Base-by-base conservation (phyloP, 805 yeast species). In the Candida sphagnicola region DNA sequence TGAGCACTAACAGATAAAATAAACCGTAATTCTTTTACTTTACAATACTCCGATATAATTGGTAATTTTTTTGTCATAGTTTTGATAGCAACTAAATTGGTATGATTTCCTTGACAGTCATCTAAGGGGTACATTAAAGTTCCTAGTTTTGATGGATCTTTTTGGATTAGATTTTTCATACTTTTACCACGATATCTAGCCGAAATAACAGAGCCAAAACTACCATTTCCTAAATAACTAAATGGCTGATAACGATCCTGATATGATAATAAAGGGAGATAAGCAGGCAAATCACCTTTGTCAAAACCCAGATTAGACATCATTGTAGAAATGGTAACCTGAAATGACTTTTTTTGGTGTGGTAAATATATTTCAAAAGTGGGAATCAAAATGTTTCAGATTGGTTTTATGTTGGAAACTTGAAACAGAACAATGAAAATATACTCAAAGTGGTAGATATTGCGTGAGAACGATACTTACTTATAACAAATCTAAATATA, bases 71-170 rank as follows among this genome's bases (percentile, higher is more conserved):
- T 73, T 41, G 76, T 77, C 84, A 90, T 81, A 4, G 85, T 80
- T 56, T 90, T 90, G 38, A 90, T 76, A 2, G 98, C 98, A 40
- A 75, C 76, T 32, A 80, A 58, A n/a, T 72, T 57, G 33, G 55
- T 33, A 38, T 39, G 50, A 48, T 47, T 45, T 30, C 21, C 19
- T 35, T 40, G 40, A 2, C 61, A 41, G 28, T 59, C 61, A 6
- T 34, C 39, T 31, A 57, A 36, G 41, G 78, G 61, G 34, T 76
- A 74, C 59, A 82, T 51, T 45, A 84, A 54, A 0, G 91, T 80
- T 10, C 52, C 73, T 48, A n/a, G 45, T 46, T 45, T 55, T 38
- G 42, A 38, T 12, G 39, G 39, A 15, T 42, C 41, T 12, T 31
- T 29, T 6, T 36, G 40, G 12, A 38, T 49, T 18, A 61, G 43